Evolutionary conservation across 306 rosid genomes (phyloP), one percentile per base, ranked within the genome.

Genomic region (Ormosia semicastrata): DNA sequence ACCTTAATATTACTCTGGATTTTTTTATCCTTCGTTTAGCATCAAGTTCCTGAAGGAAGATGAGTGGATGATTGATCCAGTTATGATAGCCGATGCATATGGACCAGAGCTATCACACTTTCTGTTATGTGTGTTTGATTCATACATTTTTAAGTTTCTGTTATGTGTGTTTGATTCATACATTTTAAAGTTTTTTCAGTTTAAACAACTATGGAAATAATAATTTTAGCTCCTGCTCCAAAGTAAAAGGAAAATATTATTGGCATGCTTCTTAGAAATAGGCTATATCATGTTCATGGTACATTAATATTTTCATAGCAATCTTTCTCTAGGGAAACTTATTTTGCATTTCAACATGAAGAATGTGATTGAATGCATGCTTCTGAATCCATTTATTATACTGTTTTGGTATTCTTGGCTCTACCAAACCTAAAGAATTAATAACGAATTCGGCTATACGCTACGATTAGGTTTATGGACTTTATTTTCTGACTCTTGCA

Each of bases 21-120:
- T 30, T 67, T 52, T 52, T 37, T 37, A 49, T 62, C 66, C 53
- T 46, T 85, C 57, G 87, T 76, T 77, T 91, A 95, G 99, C 86
- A 91, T 93, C 88, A 95, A 88, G 89, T 87, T 79, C 88, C 84
- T 78, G 12, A 87, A 89, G 81, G 94, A 90, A 79, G 86, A 93
- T 69, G 95, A 89, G 82, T 95, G 98, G 99, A 77, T 95, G 89
- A 41, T 93, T 30, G 97, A 95, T 89, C 98, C 99, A 5, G 91
- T 93, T 54, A 84, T 86, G 71, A 95, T 93, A 64, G 95, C 99
- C 58, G 99, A 95, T 77, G 73, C 86, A 18, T 95, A 95, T 67
- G 93, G 98, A 77, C 93, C 91, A 39, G 99, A 93, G 98, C 97
- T 93, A 90, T 66, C 76, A n/a, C 37, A 39, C 44, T 81, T 58